Conservation (phyloP, 73 alveolate genomes). For the Paramecium caudatum region DNA sequence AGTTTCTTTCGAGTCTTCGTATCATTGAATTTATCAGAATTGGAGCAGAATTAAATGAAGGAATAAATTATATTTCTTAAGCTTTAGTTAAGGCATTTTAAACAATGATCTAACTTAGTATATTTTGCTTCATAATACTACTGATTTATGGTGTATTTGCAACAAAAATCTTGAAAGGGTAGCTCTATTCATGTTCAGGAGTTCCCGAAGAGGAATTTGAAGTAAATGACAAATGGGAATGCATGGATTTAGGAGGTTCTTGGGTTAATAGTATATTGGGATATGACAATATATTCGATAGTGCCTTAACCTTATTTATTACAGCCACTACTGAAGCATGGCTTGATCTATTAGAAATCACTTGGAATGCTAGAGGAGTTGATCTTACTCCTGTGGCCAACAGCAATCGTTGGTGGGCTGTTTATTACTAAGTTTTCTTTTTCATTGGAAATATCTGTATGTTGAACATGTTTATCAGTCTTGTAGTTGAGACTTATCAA, state of each 20-base stretch:
- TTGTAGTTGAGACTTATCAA: conserved; percentile 61
- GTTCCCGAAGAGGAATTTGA: neutral
- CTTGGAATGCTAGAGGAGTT: conserved; percentile 53
- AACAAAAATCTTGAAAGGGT: conserved; percentile 32
- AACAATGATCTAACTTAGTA: conserved; percentile 38
- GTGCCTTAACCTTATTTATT: conserved; percentile 59
- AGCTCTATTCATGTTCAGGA: conserved; percentile 4
- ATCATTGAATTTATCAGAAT: conserved; percentile 6
- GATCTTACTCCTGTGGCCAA: neutral
- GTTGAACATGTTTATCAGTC: conserved; percentile 71
- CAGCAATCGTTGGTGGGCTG: conserved; percentile 69
- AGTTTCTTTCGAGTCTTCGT: neutral
- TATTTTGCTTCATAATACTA: conserved; percentile 24
- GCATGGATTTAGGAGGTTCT: conserved; percentile 37
- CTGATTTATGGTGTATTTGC: conserved; percentile 47
- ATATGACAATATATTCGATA: conserved; percentile 55
- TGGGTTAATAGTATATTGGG: conserved; percentile 35
- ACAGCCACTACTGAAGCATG: conserved; percentile 74
- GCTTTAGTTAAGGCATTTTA: conserved; percentile 36
- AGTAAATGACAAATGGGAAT: conserved; percentile 55
- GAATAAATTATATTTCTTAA: conserved; percentile 4
- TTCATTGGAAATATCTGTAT: conserved; percentile 70
- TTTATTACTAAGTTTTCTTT: conserved; percentile 41
- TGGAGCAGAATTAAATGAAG: conserved; percentile 21
- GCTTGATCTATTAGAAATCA: conserved; percentile 13